These are phyloP conservation scores for Talaromyces trachyspermus DNA, from an alignment of 495 filamentous ascomycete species.

Conservation along the genomic window DNA sequence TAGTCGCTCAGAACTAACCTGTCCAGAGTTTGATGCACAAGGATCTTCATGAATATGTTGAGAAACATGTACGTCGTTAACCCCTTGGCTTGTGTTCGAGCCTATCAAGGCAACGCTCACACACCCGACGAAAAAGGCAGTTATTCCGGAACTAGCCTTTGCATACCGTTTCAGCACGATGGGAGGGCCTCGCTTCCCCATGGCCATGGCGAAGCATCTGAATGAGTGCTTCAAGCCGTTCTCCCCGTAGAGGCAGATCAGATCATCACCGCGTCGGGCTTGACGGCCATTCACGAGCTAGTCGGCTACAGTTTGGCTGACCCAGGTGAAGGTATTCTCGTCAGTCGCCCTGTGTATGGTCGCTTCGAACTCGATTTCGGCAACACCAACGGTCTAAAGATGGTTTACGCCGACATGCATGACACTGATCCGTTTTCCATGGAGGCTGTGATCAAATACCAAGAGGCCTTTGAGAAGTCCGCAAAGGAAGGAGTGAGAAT, in stretches of 20 bases:
- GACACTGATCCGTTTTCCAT: slow-evolving; percentile 23
- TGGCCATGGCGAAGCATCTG: slow-evolving; percentile 26
- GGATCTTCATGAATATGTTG: slow-evolving; percentile 27
- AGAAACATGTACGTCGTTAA: slow-evolving; percentile 14
- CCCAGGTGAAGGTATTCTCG: slow-evolving; percentile 35
- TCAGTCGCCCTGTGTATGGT: slow-evolving; percentile 34
- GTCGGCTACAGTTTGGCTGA: slow-evolving; percentile 36
- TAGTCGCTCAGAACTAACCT: not conserved
- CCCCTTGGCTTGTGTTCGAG: not conserved
- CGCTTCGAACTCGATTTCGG: slow-evolving; percentile 35
- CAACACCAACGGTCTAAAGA: slow-evolving; percentile 25
- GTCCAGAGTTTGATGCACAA: slow-evolving; percentile 21
- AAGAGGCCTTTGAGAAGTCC: slow-evolving; percentile 18
- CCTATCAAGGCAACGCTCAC: not conserved
- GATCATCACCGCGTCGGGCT: slow-evolving; percentile 30
- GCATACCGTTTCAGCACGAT: slow-evolving; percentile 25
- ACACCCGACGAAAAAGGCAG: slow-evolving; percentile 14
- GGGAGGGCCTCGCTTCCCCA: slow-evolving; percentile 21
- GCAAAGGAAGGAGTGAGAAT: slow-evolving; percentile 5
- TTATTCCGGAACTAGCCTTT: slow-evolving; percentile 21
- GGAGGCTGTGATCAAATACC: slow-evolving; percentile 23
- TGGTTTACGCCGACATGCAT: slow-evolving; percentile 28
- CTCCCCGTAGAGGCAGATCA: slow-evolving; percentile 24
- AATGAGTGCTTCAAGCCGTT: slow-evolving; percentile 30
- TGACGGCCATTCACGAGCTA: slow-evolving; percentile 27